These are phyloP conservation scores for Porphyrellus sp. DNA, from an alignment of 1,284 basidiomycete species.

Conservation along the genomic window DNA sequence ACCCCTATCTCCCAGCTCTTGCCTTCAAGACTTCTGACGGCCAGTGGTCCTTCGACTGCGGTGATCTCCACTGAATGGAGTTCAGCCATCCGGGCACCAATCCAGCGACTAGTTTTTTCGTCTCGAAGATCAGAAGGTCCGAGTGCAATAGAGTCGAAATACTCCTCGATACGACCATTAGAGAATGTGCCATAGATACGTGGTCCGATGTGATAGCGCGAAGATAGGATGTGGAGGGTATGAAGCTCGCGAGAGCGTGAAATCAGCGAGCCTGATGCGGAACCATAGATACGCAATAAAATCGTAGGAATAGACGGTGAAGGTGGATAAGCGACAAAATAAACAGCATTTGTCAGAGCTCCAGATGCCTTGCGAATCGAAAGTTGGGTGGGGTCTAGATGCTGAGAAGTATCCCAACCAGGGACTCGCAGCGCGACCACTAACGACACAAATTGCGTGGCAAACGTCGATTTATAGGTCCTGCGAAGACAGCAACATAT, in stretches of 20 bases:
- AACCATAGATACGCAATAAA: slow-evolving; percentile 86
- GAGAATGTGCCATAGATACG: slow-evolving; percentile 88
- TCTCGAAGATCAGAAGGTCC: slow-evolving; percentile 75
- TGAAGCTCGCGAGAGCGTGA: slow-evolving; percentile 82
- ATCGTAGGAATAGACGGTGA: slow-evolving; percentile 59
- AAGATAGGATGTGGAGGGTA: slow-evolving; percentile 84
- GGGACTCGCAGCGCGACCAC: slow-evolving; percentile 53
- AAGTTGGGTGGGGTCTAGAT: slow-evolving; percentile 50
- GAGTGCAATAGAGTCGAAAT: slow-evolving; percentile 84
- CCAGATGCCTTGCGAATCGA: slow-evolving; percentile 82
- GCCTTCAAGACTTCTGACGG: slow-evolving; percentile 41
- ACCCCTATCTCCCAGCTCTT: slow-evolving; percentile 56
- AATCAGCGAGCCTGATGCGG: slow-evolving; percentile 81
- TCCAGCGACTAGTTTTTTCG: slow-evolving; percentile 72
- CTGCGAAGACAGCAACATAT: slow-evolving; percentile 39
- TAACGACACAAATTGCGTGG: slow-evolving; percentile 55
- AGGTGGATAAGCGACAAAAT: slow-evolving; percentile 75
- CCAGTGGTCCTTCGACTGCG: slow-evolving; percentile 51
- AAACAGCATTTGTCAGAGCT: slow-evolving; percentile 90
- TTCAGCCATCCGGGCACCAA: slow-evolving; percentile 89
- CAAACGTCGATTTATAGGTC: slow-evolving; percentile 66
- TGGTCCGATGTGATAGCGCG: slow-evolving; percentile 85
- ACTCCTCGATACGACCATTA: slow-evolving; percentile 92
- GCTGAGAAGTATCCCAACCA: slow-evolving; percentile 49
- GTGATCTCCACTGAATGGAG: slow-evolving; percentile 86